Evolutionary conservation across 768 basidiomycete species (phyloP).

Genomic region (Boletales sp.): DNA sequence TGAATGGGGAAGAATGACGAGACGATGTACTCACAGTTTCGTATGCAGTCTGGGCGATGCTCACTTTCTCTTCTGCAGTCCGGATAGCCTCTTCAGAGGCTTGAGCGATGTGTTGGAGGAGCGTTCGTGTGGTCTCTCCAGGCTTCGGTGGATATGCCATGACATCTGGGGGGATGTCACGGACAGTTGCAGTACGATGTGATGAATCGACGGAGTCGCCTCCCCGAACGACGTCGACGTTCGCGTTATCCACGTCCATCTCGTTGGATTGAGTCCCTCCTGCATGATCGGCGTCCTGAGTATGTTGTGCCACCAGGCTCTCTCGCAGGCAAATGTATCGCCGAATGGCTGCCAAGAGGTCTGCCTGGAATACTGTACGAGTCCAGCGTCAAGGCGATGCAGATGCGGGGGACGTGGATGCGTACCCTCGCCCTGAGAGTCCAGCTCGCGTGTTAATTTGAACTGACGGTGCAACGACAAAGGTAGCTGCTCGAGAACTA

Average conservation of each 20-base stretch:
- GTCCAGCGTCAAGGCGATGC: neutral
- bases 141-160: slow-evolving; percentile 13
- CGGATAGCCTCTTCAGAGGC: slow-evolving; percentile 58
- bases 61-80: slow-evolving; percentile 74
- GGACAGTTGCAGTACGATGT: neutral
- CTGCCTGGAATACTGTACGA: slow-evolving; percentile 36
- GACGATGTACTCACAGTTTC: slow-evolving; percentile 52
- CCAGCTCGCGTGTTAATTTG: slow-evolving; percentile 67
- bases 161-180: too few relatives aligned
- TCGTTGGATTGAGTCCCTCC: neutral
- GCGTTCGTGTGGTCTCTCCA: slow-evolving; percentile 41
- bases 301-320: slow-evolving; percentile 16
- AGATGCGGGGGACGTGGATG: neutral
- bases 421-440: slow-evolving; percentile 59
- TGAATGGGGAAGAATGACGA: neutral
- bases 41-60: slow-evolving; percentile 64
- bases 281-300: neutral
- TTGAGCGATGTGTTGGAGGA: slow-evolving; percentile 57
- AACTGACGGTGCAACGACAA: slow-evolving; percentile 70
- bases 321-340: slow-evolving; percentile 44
- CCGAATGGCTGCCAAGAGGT: slow-evolving; percentile 43
- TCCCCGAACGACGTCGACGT: neutral
- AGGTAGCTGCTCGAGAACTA: slow-evolving; percentile 78
- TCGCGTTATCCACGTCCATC: neutral
- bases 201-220: neutral